Evolutionary conservation across 2,329 filamentous ascomycete species (phyloP), one percentile per base, ranked within the genome.

Genomic region (Fusarium avenaceum): DNA sequence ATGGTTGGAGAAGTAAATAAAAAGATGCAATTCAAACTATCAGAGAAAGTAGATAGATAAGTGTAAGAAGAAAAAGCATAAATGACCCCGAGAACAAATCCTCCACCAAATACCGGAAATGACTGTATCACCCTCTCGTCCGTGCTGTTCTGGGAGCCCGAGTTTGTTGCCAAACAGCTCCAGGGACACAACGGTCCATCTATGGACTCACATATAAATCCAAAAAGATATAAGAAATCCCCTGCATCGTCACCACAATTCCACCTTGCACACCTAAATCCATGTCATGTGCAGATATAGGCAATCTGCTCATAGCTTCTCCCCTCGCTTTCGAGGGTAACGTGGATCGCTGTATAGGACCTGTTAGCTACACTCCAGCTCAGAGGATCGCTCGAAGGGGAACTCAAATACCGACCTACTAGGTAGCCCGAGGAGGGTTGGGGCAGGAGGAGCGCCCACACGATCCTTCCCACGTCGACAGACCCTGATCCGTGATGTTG

Each of bases 381-480:
- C 47, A 22, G n/a, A 48, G 42, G 24, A 30, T 50, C n/a, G 45
- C 40, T 33, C 11, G 15, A 19, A 57, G 57, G 68, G 57, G 54
- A 26, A 60, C 44, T 20, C 44, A 48, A 66, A 63, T 57, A 74
- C 72, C 42, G 57, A 74, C 72, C 69, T 71, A 71, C 69, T 73
- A 73, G 30, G 68, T 60, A 17, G 62, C 47, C 50, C 57, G 63
- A 49, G 65, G 67, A 44, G 76, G 76, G 24, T 78, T 77, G 19
- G 75, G 75, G 59, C 78, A 39, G 74, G 38, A 22, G 22, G 22
- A 22, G 22, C 76, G 75, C 11, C 63, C 55, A 67, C 78, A 80
- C 47, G 74, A 74, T 22, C 77, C 78, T 40, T 76, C 72, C 75
- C 75, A 80, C 3, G 24, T 69, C 56, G 76, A 75, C 17, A 60